phyloP scores from a whole-genome alignment of 2,329 filamentous ascomycete genomes.

The Hypoxylon sp. region DNA sequence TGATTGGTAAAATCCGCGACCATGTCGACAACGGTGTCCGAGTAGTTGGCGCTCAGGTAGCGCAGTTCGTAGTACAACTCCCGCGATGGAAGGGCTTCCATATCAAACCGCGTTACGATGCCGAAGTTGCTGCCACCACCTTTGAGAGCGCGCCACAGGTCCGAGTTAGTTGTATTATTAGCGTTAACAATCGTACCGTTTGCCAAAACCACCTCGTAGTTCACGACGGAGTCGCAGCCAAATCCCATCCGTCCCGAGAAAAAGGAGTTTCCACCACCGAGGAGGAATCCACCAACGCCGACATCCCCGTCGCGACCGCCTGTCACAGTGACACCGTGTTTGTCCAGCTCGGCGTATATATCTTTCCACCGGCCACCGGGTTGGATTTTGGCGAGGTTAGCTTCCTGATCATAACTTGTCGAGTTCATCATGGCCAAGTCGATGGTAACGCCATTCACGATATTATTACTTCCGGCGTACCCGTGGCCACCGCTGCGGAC shows the following conservation, averaged over 20 bases:
- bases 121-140: constrained; percentile 64
- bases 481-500: constrained; percentile 65
- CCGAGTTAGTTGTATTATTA: constrained; percentile 53
- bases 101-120: constrained; percentile 55
- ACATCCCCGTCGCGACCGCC: constrained; percentile 50
- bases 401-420: constrained; percentile 49
- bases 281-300: constrained; percentile 51
- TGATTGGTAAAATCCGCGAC: constrained; percentile 42
- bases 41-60: constrained; percentile 34
- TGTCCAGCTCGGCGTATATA: constrained; percentile 46
- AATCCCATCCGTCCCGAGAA: constrained; percentile 51
- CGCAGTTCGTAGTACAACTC: constrained; percentile 43
- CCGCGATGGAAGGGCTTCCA: constrained; percentile 49
- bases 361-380: constrained; percentile 49
- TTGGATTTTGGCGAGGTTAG: constrained; percentile 52
- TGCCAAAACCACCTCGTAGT: constrained; percentile 59
- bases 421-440: constrained; percentile 57
- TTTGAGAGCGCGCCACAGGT: constrained; percentile 61
- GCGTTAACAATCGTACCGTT: constrained; percentile 58
- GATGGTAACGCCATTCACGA: constrained; percentile 58
- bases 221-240: constrained; percentile 56
- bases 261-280: constrained; percentile 48
- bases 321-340: constrained; percentile 43
- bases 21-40: constrained; percentile 40
- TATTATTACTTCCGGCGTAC: constrained; percentile 58